Evolutionary conservation across 2,329 filamentous ascomycete genomes (phyloP), one percentile per base, ranked within the genome.

Genomic region (Setomelanomma holmii): DNA sequence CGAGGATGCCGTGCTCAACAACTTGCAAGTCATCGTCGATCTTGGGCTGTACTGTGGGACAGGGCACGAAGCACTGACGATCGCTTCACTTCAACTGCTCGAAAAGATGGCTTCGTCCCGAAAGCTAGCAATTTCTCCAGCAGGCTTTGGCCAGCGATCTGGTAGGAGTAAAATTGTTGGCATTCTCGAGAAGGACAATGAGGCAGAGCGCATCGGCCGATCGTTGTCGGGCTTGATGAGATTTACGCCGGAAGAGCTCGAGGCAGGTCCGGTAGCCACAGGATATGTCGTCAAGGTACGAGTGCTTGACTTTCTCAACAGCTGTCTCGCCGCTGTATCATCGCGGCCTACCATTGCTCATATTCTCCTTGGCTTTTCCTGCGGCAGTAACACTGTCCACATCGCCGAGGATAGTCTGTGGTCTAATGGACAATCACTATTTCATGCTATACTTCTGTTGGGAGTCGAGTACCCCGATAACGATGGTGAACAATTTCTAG

Each of bases 321-420:
- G 87, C 48, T 96, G 91, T 68, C 81, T 99, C 2, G 83, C 84
- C 47, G 86, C 89, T 27, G 89, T 88, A 21, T 87, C 89, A 1
- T 84, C 89, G 63, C 85, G 87, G 62, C 93, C 95, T 4, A 96
- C 89, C 1, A 88, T 99, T 61, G 95, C 93, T 0, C 96, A 99
- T 73, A 82, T 96, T 40, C 80, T 99, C 1, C 85, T 99, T 4
- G 95, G 95, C 0, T 97, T 99, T 72, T 84, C 84, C 49, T 96
- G 91, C 65, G 85, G 86, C 38, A 84, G 88, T 30, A 87, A 86
- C 56, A 83, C 83, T 8, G 79, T 98, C 2, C 86, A 86, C 20
- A 78, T 95, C 24, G 82, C 89, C 44, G 77, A 86, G 1, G 84
- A 86, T 22, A 84, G 91, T 41, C 76, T 89, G 2, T 96, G 96